phyloP scores from a whole-genome alignment of 2,329 filamentous ascomycete genomes.

The Geosmithia morbida region DNA sequence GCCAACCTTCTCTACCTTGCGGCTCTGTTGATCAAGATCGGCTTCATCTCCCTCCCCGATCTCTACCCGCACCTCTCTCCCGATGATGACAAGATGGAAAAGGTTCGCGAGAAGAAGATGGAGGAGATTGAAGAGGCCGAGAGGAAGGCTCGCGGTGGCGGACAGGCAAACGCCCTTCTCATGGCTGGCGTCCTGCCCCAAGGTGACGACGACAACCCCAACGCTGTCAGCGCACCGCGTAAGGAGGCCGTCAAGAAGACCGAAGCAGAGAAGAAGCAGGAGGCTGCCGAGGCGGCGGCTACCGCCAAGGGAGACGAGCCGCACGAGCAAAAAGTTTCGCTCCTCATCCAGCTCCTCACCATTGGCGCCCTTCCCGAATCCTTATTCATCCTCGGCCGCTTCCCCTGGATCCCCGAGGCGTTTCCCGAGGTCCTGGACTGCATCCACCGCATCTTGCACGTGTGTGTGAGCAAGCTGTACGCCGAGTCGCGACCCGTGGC shows the following conservation, averaged over 20 bases:
- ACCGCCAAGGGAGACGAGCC: conserved; percentile 49
- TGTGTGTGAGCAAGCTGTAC: conserved; percentile 65
- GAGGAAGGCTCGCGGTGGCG: conserved; percentile 42
- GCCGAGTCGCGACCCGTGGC: conserved; percentile 26
- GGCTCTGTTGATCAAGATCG: conserved; percentile 88
- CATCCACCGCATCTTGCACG: conserved; percentile 72
- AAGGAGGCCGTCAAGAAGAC: conserved; percentile 38
- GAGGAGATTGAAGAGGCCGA: conserved; percentile 72
- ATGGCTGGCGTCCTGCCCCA: conserved; percentile 68
- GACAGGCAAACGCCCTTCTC: conserved; percentile 67
- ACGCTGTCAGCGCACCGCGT: conserved; percentile 20
- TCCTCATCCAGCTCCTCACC: conserved; percentile 73
- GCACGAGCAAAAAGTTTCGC: conserved; percentile 71
- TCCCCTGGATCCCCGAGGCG: conserved; percentile 81
- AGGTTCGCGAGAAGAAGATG: conserved; percentile 52
- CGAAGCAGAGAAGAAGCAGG: conserved; percentile 36
- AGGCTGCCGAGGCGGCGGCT: conserved; percentile 19
- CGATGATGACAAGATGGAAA: conserved; percentile 67
- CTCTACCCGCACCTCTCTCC: conserved; percentile 89
- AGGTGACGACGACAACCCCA: conserved; percentile 54
- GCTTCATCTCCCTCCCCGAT: conserved; percentile 85
- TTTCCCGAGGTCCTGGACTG: conserved; percentile 68
- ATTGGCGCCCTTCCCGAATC: conserved; percentile 90
- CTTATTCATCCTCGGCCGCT: conserved; percentile 79
- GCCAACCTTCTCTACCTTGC: conserved; percentile 88